These are phyloP conservation scores for Cytospora leucostoma DNA, from an alignment of 2,329 filamentous ascomycete species.

Conservation along the genomic window DNA sequence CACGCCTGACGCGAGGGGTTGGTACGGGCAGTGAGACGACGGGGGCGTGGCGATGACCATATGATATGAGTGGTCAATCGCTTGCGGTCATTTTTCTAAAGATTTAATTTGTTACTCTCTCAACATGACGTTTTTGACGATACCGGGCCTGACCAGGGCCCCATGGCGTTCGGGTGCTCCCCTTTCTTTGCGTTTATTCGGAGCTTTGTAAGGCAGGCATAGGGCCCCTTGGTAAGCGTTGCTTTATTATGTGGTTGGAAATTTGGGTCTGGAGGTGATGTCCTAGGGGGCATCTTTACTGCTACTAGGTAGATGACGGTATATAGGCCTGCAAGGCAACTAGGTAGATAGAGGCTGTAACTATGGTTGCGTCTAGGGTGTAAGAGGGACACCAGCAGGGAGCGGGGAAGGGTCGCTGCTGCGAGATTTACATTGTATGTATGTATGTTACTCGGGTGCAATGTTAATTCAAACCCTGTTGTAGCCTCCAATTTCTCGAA, in stretches of 20 bases:
- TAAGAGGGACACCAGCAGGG: neutral
- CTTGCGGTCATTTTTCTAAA: neutral
- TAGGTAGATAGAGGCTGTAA: neutral
- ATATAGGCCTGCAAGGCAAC: neutral
- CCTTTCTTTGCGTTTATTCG: neutral
- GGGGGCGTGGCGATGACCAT: neutral
- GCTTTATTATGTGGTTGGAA: neutral
- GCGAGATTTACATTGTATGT: neutral
- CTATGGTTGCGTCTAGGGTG: neutral
- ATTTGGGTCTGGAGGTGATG: neutral
- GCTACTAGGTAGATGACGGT: neutral
- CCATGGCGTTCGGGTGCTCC: neutral
- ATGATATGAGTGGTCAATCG: neutral
- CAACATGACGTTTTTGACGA: neutral
- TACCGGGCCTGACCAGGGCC: neutral
- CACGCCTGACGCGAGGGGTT: slow-evolving; percentile 22
- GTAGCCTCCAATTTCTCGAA: neutral
- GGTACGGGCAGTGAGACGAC: slow-evolving; percentile 23
- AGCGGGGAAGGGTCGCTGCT: neutral
- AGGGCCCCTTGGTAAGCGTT: neutral
- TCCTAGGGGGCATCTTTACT: neutral
- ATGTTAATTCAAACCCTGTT: neutral
- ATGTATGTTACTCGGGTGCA: neutral
- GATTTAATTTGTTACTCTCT: neutral
- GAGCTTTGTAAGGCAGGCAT: neutral